Percentiles rank a stretch among this genome's conserved stretches.
Evolutionary conservation across 2,329 filamentous ascomycete genomes (phyloP).

Genomic region (Calonectria pauciramosa): DNA sequence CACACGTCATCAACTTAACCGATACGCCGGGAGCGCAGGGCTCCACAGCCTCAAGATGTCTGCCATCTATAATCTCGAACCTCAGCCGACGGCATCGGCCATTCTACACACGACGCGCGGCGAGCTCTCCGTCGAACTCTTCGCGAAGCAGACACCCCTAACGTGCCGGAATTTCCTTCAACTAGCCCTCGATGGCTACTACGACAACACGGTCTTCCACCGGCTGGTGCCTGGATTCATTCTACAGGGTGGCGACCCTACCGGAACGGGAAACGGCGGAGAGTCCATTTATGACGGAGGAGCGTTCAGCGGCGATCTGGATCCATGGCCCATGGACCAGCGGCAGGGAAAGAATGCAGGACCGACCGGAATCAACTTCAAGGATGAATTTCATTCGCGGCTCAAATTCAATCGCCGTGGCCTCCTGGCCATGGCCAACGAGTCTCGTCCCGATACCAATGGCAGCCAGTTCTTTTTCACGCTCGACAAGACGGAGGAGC

Average conservation of each 20-base stretch:
- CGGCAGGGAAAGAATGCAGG: slow-evolving; percentile 73
- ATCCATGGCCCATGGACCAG: slow-evolving; percentile 79
- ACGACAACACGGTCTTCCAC: slow-evolving; percentile 94
- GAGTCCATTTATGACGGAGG: slow-evolving; percentile 93
- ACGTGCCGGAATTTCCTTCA: slow-evolving; percentile 97
- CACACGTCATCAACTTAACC: neutral
- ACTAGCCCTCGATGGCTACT: slow-evolving; percentile 94
- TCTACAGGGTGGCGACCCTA: slow-evolving; percentile 94
- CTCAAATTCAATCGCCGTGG: slow-evolving; percentile 94
- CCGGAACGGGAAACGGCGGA: slow-evolving; percentile 90
- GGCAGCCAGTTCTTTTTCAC: slow-evolving; percentile 99
- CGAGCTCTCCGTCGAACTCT: slow-evolving; percentile 92
- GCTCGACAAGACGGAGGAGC: slow-evolving; percentile 84
- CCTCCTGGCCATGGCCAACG: slow-evolving; percentile 96
- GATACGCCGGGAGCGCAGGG: neutral
- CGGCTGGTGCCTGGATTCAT: slow-evolving; percentile 93
- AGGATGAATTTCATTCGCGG: slow-evolving; percentile 91
- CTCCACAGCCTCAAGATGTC: slow-evolving; percentile 73
- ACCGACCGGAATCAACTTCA: slow-evolving; percentile 71
- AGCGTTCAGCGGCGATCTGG: slow-evolving; percentile 78
- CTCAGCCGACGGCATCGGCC: slow-evolving; percentile 92
- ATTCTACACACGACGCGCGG: slow-evolving; percentile 91
- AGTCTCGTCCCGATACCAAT: slow-evolving; percentile 82
- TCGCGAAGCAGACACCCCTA: slow-evolving; percentile 93
- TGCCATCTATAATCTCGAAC: slow-evolving; percentile 92